Percentiles rank a stretch among this genome's conserved stretches.
phyloP scores from a whole-genome alignment of 2,329 filamentous ascomycete species.

The Pseudogymnoascus sp. region DNA sequence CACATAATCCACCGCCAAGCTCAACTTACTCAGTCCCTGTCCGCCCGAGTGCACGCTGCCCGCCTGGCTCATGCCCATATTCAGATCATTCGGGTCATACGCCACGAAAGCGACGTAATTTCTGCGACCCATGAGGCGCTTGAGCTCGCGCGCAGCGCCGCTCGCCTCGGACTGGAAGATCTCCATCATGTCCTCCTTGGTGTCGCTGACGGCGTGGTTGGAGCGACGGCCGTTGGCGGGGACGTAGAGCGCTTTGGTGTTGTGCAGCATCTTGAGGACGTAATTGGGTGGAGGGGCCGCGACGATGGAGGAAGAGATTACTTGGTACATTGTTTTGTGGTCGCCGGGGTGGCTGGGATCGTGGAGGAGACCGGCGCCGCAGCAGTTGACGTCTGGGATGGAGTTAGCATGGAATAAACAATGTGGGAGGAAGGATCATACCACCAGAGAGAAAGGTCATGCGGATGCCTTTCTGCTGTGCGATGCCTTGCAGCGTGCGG shows the following conservation, averaged over 20 bases:
- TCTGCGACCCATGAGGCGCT: constrained; percentile 84
- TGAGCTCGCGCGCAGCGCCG: constrained; percentile 73
- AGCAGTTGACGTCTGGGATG: constrained; percentile 68
- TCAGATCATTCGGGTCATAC: constrained; percentile 78
- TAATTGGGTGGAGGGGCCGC: constrained; percentile 80
- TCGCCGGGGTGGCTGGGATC: constrained; percentile 86
- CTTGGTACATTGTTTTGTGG: constrained; percentile 99
- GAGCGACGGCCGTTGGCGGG: constrained; percentile 78
- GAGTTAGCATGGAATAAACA: neutral
- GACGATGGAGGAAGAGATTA: constrained; percentile 88
- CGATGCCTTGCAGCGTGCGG: constrained; percentile 87
- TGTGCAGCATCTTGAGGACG: constrained; percentile 90
- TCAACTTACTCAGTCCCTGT: constrained; percentile 54
- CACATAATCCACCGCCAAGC: constrained; percentile 90
- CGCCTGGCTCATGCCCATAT: constrained; percentile 28
- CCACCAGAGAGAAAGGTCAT: constrained; percentile 96
- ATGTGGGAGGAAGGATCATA: constrained; percentile 32
- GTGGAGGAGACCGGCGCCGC: constrained; percentile 87
- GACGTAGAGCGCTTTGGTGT: constrained; percentile 85
- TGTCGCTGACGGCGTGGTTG: constrained; percentile 71
- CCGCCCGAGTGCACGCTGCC: constrained; percentile 31
- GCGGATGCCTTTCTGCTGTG: constrained; percentile 88
- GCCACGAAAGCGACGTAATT: constrained; percentile 94
- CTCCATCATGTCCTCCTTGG: constrained; percentile 99
- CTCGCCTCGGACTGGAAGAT: constrained; percentile 93